phyloP scores from a whole-genome alignment of 768 basidiomycete genomes.

The Chalciporus pseudorubinellus region DNA sequence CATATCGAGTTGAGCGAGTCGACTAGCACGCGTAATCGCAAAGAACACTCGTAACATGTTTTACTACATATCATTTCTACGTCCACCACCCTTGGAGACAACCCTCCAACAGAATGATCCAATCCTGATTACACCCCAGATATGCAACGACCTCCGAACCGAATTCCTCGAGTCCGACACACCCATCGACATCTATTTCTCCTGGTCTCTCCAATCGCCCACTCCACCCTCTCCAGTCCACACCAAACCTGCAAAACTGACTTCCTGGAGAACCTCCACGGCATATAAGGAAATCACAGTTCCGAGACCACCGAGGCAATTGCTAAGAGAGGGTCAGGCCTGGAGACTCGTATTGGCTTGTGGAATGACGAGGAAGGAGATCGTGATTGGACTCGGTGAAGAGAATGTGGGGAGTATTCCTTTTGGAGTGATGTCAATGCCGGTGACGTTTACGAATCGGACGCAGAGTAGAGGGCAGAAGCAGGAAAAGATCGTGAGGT shows the following conservation, averaged over 20 bases:
- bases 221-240: constrained; percentile 21
- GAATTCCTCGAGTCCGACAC: constrained; percentile 51
- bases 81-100: constrained; percentile 68
- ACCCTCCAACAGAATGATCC: constrained; percentile 34
- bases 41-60: constrained; percentile 52
- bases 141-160: constrained; percentile 88
- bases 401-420: constrained; percentile 42
- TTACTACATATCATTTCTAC: constrained; percentile 86
- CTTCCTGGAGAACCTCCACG: constrained; percentile 63
- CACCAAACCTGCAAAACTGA: constrained; percentile 59
- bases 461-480: constrained; percentile 38
- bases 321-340: constrained; percentile 38
- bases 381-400: constrained; percentile 43
- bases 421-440: constrained; percentile 69
- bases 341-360: constrained; percentile 68
- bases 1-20: too few species aligned
- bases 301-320: constrained; percentile 47
- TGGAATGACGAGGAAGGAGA: constrained; percentile 26
- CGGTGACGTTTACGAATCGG: constrained; percentile 46
- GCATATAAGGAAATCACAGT: constrained; percentile 78
- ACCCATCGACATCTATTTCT: constrained; percentile 66
- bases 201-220: constrained; percentile 48
- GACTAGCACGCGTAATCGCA: too few species aligned
- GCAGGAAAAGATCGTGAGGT: constrained; percentile 61
- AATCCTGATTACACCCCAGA: constrained; percentile 74